Conservation (phyloP, 2,329 filamentous ascomycete genomes). For the Thielaviopsis populi region DNA sequence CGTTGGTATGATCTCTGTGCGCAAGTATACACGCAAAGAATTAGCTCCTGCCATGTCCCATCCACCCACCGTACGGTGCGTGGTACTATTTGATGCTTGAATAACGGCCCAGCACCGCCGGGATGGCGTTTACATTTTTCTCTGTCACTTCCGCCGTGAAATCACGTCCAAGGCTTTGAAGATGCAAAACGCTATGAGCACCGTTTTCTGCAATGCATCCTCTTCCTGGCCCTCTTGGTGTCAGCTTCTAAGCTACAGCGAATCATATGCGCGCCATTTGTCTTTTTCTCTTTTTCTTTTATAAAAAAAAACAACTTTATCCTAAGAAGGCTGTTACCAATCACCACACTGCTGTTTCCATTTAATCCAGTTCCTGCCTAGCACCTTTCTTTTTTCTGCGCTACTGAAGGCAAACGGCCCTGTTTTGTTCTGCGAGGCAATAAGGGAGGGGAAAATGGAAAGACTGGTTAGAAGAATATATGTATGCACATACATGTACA, state of each 20-base stretch:
- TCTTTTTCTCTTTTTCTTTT: background rate
- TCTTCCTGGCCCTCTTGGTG: background rate
- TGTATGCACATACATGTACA: background rate
- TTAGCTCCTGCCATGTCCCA: too few species aligned
- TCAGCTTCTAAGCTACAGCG: background rate
- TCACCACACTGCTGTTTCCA: background rate
- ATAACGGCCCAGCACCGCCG: background rate
- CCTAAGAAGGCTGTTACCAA: background rate
- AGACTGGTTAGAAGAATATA: constrained; percentile 1
- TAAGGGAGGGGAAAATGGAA: background rate
- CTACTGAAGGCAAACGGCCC: background rate
- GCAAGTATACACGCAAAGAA: background rate
- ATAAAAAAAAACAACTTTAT: background rate
- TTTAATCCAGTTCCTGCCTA: background rate
- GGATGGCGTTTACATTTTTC: too few species aligned
- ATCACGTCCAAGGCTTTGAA: background rate
- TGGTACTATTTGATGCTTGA: background rate
- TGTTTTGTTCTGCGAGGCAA: background rate
- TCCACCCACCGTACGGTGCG: background rate
- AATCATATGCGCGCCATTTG: background rate
- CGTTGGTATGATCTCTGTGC: background rate
- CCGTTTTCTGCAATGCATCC: background rate
- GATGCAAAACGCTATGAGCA: background rate
- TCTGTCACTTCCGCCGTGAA: too few species aligned
- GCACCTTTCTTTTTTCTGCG: background rate